These are phyloP conservation scores for Paraphoma sp. DNA, from an alignment of 2,329 filamentous ascomycete species.

Conservation along the genomic window DNA sequence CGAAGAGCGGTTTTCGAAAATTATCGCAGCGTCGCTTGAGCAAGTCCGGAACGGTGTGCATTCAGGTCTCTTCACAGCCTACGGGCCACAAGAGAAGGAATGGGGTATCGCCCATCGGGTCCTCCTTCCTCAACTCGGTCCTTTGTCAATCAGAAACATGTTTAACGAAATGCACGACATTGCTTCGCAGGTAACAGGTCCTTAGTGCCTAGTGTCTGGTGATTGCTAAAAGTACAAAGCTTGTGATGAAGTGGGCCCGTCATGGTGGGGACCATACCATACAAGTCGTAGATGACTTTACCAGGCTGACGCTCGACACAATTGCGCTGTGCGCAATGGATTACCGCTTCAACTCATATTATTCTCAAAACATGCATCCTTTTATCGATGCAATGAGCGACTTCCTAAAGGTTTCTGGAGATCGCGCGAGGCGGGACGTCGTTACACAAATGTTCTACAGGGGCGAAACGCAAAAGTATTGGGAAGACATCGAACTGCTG, in stretches of 20 bases:
- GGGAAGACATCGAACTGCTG: constrained; percentile 60
- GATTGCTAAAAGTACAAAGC: constrained; percentile 8
- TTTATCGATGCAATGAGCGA: constrained; percentile 48
- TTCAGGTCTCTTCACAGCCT: constrained; percentile 52
- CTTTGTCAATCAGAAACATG: constrained; percentile 71
- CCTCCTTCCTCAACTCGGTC: constrained; percentile 73
- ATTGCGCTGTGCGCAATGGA: constrained; percentile 50
- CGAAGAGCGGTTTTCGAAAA: constrained; percentile 45
- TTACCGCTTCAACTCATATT: constrained; percentile 52
- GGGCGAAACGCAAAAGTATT: constrained; percentile 56
- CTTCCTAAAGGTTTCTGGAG: constrained; percentile 45
- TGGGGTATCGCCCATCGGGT: constrained; percentile 68
- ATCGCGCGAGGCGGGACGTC: constrained; percentile 37
- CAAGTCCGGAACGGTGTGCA: constrained; percentile 47
- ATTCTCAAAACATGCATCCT: constrained; percentile 44
- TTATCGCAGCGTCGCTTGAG: constrained; percentile 33
- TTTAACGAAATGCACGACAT: constrained; percentile 67
- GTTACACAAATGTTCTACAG: constrained; percentile 46
- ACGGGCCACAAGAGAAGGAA: constrained; percentile 46
- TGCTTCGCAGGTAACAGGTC: constrained; percentile 56
- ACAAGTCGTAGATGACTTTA: constrained; percentile 48
- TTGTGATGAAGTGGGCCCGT: constrained; percentile 73
- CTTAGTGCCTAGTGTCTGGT: no score
- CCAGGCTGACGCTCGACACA: constrained; percentile 46
- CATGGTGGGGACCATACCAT: constrained; percentile 48